Evolutionary conservation across 2,329 filamentous ascomycete genomes (phyloP), one percentile per base, ranked within the genome.

Genomic region (Capronia epimyces): DNA sequence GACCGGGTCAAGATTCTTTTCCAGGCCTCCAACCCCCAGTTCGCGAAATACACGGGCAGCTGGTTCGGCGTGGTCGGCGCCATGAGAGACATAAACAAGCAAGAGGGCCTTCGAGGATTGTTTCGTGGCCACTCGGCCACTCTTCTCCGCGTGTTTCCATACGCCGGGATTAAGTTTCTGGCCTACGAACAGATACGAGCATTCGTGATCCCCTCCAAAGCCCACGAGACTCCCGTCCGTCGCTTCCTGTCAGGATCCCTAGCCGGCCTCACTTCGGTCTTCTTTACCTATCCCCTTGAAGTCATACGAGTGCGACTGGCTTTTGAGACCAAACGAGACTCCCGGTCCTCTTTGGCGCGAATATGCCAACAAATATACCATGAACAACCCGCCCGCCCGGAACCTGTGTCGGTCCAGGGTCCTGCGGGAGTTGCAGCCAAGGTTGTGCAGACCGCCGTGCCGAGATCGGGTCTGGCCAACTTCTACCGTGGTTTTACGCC

Each of bases 1-100:
- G 93, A 98, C 71, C 85, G 93, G 60, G 93, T 98, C 64, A 98
- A 98, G 72, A 98, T 98, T 65, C 85, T 98, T 50, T 97, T 98
- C 72, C 93, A 98, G 69, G 86, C 93, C 46, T 89, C 86, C 64
- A 96, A 93, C 64, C 93, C 93, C 2, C 85, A 93, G 61, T 98
- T 95, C 67, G 80, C 86, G 47, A 95, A 95, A 71, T 98, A 97
- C 67, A 83, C 88, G 1, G 87, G 89, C 34, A 89, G 86, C 36
- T 96, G 90, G 86, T 79, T 81, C 49, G 93, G 93, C 43, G 82
- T 95, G 16, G 79, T 81, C n/a, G 78, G 78, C 15, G 90, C 93
- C 21, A 86, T 97, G 69, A 79, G 80, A 60, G 86, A 90, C 62
- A 97, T 98, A 57, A 87, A 93, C 62, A 72, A 69, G 20, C 75